Evolutionary conservation across 768 basidiomycete genomes (phyloP), one percentile per base, ranked within the genome.

Genomic region (Russula sp.): DNA sequence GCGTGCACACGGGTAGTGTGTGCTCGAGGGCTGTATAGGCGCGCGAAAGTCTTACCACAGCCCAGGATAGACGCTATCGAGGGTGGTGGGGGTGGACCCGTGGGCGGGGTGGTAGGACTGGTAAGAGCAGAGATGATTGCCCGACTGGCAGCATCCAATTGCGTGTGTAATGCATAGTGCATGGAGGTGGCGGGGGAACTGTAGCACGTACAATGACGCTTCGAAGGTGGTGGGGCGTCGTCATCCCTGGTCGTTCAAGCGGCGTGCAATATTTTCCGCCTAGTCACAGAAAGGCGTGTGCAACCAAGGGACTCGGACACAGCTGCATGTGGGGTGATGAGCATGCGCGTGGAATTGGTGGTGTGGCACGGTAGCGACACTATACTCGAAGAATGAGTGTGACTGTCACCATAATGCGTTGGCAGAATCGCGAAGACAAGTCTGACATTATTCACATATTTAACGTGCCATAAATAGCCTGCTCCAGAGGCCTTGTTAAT

Each of bases 261-360:
- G 78, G 52, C 86, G 81, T 6, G 88, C 88, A 69, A 89, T 89
- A 69, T 86, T 88, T 67, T 87, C 85, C 5, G 86, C 87, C 28
- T 86, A n/a, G n/a, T n/a, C 28, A 30, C 28, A 30, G 5, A 30
- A 30, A 30, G 28, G 28, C 28, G 3, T 30, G 28, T 5, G 28
- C 28, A 30, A 5, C 3, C 5, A 5, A 30, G 28, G 28, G 28
- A n/a, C n/a, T n/a, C n/a, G n/a, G n/a, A 30, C 28, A 30, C 28
- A 30, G 28, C 5, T 5, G 28, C 28, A 30, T 30, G 28, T 5
- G 28, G 28, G 28, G 28, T 30, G 28, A 30, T 30, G 28, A 30
- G 28, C n/a, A n/a, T n/a, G n/a, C n/a, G n/a, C 5, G 28, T 30
- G 28, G 28, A 30, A 30, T n/a, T n/a, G n/a, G 28, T 30, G 28